Conservation (phyloP, 768 basidiomycete species). For the Agaricus sinodeliciosus region DNA sequence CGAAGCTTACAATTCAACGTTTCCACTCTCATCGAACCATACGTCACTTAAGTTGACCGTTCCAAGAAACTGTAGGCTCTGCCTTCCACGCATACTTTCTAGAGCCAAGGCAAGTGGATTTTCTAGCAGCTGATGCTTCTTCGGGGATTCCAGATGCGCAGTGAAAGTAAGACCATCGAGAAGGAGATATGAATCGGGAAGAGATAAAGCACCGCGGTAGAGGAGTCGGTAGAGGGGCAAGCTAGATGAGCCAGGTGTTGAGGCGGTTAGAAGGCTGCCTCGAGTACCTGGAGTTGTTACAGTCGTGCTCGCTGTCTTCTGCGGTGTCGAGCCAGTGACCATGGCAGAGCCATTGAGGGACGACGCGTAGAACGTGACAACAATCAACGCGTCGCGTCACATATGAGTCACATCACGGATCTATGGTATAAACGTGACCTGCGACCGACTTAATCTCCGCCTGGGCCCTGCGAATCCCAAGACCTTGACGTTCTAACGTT, state of each 20-base stretch:
- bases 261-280: neutral
- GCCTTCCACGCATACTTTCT: slow-evolving; percentile 76
- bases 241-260: slow-evolving; percentile 11
- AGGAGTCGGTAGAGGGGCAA: slow-evolving; percentile 45
- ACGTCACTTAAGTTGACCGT: slow-evolving; percentile 45
- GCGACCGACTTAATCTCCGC: neutral
- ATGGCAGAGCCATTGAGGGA: neutral
- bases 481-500: neutral
- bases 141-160: slow-evolving; percentile 36
- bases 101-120: slow-evolving; percentile 67
- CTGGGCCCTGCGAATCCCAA: neutral
- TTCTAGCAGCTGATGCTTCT: slow-evolving; percentile 41
- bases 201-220: slow-evolving; percentile 67
- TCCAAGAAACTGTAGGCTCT: slow-evolving; percentile 53
- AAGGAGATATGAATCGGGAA: slow-evolving; percentile 65
- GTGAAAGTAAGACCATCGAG: slow-evolving; percentile 74
- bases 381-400: slow-evolving; percentile 7
- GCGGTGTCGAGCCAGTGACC: neutral
- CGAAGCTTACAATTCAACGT: slow-evolving; percentile 28
- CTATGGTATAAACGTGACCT: neutral
- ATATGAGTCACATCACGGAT: neutral
- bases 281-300: neutral
- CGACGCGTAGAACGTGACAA: neutral
- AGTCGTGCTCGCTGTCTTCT: neutral
- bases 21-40: slow-evolving; percentile 54